Evolutionary conservation across 2,329 filamentous ascomycete genomes (phyloP).

Genomic region (Fusarium bulbicola): DNA sequence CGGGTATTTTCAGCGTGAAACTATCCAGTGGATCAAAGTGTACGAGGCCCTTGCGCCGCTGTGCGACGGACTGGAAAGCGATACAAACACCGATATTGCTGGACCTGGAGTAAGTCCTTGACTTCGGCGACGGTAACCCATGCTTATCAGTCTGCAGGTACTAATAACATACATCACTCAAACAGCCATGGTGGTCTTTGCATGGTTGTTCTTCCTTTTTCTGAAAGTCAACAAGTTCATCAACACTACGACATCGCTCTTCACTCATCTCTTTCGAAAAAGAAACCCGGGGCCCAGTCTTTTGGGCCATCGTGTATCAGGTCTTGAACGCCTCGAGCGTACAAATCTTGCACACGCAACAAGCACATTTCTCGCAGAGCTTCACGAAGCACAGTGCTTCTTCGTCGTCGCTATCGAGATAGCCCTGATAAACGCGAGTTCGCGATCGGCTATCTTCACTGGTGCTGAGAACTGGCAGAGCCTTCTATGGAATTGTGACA

Average conservation of each 20-base stretch:
- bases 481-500: neutral
- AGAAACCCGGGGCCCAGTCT: accelerated
- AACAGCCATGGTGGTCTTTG: conserved; percentile 3
- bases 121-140: accelerated
- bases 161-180: conserved; percentile 20
- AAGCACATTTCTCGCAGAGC: conserved; percentile 11
- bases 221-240: neutral
- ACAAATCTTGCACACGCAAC: conserved; percentile 8
- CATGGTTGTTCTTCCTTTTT: neutral
- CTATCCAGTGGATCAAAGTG: neutral
- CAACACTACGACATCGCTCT: neutral
- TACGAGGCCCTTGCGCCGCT: neutral
- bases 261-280: neutral
- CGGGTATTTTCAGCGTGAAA: neutral
- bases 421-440: neutral
- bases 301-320: neutral
- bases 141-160: neutral
- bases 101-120: conserved; percentile 4
- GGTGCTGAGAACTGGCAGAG: conserved; percentile 7
- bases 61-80: neutral
- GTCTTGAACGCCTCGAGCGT: neutral
- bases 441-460: neutral
- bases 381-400: conserved; percentile 26
- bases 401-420: conserved; percentile 8
- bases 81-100: conserved; percentile 16